Conservation (phyloP, 352 stramenopile genomes). For the Globisporangium middletonii region DNA sequence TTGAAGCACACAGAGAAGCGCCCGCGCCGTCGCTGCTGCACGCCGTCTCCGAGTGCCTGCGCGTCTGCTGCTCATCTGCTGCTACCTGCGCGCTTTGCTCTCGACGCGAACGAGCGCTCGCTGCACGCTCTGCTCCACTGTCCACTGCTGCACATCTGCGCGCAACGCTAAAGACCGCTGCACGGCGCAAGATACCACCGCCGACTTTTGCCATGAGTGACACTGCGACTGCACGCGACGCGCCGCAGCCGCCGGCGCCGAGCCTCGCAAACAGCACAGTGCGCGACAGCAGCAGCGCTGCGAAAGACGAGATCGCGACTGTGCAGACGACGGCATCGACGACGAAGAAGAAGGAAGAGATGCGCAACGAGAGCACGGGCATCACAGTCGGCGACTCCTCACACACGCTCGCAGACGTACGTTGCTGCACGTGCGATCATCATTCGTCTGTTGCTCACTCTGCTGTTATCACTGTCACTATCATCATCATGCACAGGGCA, state of each 20-base stretch:
- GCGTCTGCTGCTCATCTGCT: too few relatives aligned
- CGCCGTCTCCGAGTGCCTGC: too few relatives aligned
- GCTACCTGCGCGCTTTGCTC: too few relatives aligned
- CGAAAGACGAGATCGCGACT: constrained; percentile 24
- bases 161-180: too few relatives aligned
- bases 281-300: not conserved
- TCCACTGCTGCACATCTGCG: not conserved
- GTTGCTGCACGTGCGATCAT: constrained; percentile 5
- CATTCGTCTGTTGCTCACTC: too few relatives aligned
- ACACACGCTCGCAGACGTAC: constrained; percentile 77
- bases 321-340: constrained; percentile 33
- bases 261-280: constrained; percentile 10
- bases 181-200: not conserved
- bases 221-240: not conserved
- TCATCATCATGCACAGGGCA: constrained; percentile 33
- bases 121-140: too few relatives aligned
- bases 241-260: constrained; percentile 3
- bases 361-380: constrained; percentile 81
- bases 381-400: constrained; percentile 79
- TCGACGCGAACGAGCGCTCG: not conserved
- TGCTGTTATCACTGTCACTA: too few relatives aligned
- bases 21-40: not conserved
- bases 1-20: constrained; percentile 1
- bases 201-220: constrained; percentile 3
- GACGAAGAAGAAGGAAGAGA: constrained; percentile 69